A percentile compares a stretch with the other conserved stretches of the same genome.
Conservation (phyloP, 345 rosid species). For the Aquilaria yunnanensis region DNA sequence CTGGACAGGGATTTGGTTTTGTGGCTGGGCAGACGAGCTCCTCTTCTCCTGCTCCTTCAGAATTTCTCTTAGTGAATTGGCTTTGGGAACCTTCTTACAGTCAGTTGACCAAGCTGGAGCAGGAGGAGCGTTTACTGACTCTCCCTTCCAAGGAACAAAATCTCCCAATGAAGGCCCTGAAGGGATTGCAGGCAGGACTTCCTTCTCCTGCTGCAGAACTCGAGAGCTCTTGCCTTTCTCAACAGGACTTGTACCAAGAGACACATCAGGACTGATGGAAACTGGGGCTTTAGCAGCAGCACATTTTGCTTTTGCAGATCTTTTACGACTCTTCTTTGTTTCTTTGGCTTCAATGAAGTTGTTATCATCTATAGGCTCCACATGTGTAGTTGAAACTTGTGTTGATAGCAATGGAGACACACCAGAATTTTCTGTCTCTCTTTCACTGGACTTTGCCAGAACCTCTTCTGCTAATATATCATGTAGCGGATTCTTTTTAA, state of each 20-base stretch:
- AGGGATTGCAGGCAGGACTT: slow-evolving; percentile 68
- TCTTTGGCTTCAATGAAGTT: slow-evolving; percentile 91
- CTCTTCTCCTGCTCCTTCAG: slow-evolving; percentile 87
- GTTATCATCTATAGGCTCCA: slow-evolving; percentile 47
- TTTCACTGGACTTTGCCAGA: slow-evolving; percentile 42
- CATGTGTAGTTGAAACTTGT: slow-evolving; percentile 22
- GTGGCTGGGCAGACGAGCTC: slow-evolving; percentile 37
- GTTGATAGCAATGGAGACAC: slow-evolving; percentile 20
- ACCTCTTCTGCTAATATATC: slow-evolving; percentile 67
- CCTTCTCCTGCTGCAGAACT: slow-evolving; percentile 53
- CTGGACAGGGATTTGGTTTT: slow-evolving; percentile 40
- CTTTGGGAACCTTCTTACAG: slow-evolving; percentile 49
- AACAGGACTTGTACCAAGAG: slow-evolving; percentile 48
- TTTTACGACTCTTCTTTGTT: slow-evolving; percentile 80
- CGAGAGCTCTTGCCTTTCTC: slow-evolving; percentile 78
- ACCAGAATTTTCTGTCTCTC: slow-evolving; percentile 36
- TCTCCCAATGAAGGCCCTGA: slow-evolving; percentile 96
- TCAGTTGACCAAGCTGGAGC: slow-evolving; percentile 89
- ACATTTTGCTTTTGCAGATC: slow-evolving; percentile 76
- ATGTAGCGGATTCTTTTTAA: slow-evolving; percentile 64
- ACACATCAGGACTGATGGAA: slow-evolving; percentile 34
- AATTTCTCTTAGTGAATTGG: slow-evolving; percentile 84
- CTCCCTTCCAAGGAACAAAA: slow-evolving; percentile 92
- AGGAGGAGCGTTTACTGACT: slow-evolving; percentile 41
- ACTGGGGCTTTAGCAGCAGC: slow-evolving; percentile 41